Conservation (phyloP, 495 filamentous ascomycete species). For the Aspergillus mulundensis region DNA sequence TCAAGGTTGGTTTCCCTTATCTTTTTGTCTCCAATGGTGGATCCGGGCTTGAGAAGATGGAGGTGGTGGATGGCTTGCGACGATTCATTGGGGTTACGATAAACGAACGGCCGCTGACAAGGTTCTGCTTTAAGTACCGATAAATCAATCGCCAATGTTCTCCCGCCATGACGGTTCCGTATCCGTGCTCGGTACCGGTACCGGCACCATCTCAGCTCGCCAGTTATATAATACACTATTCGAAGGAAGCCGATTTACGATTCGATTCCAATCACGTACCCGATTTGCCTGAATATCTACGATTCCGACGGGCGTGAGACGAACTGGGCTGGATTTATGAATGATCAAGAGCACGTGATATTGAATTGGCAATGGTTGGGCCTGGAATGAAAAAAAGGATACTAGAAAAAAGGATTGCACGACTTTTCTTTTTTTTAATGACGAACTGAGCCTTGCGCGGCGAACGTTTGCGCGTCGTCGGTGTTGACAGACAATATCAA, state of each 20-base stretch:
- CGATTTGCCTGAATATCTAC: slow-evolving; percentile 7
- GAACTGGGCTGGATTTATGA: background rate
- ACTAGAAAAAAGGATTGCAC: slow-evolving; percentile 9
- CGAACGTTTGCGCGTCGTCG: slow-evolving; percentile 12
- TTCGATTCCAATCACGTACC: background rate
- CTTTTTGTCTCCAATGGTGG: background rate
- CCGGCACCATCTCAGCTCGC: slow-evolving; percentile 11
- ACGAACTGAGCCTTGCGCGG: slow-evolving; percentile 12
- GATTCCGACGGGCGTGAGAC: slow-evolving; percentile 10
- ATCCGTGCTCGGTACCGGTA: slow-evolving; percentile 22
- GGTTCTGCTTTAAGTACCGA: slow-evolving; percentile 43
- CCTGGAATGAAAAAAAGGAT: slow-evolving; percentile 5
- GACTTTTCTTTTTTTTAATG: background rate
- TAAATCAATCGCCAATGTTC: slow-evolving; percentile 40
- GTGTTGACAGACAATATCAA: slow-evolving; percentile 20
- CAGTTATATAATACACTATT: background rate
- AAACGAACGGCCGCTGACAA: slow-evolving; percentile 10
- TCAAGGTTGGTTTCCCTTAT: slow-evolving; percentile 61
- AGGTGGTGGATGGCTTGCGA: background rate
- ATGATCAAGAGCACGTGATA: background rate
- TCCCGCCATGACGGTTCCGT: slow-evolving; percentile 34
- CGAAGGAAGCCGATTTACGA: slow-evolving; percentile 5
- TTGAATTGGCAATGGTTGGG: background rate
- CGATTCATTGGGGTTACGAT: background rate
- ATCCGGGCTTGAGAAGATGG: background rate